A percentile compares a stretch with the other conserved stretches of the same genome.
These are phyloP conservation scores for Rhinocladiella similis DNA, from an alignment of 2,329 filamentous ascomycete genomes.

Conservation along the genomic window DNA sequence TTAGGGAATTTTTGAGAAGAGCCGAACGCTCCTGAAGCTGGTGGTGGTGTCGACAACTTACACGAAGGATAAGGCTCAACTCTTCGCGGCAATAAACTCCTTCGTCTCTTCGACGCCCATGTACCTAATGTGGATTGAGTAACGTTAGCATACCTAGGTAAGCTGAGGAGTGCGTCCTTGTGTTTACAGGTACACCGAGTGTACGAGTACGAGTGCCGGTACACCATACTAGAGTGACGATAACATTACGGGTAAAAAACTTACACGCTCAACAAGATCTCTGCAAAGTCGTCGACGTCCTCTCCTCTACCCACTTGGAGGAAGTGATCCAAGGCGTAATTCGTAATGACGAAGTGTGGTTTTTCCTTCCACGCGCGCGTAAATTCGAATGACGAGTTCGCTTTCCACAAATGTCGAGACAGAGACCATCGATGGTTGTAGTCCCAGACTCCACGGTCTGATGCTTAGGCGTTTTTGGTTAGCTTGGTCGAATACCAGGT, in stretches of 20 bases:
- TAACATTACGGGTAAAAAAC: background rate
- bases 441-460: background rate
- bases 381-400: background rate
- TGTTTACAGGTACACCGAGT: too few relatives aligned
- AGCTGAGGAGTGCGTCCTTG: too few relatives aligned
- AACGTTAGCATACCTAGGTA: too few relatives aligned
- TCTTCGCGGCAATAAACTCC: background rate
- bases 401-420: conserved; percentile 5
- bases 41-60: too few relatives aligned
- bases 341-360: conserved; percentile 1
- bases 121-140: too few relatives aligned
- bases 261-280: conserved; percentile 4
- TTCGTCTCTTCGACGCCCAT: too few relatives aligned
- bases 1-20: conserved; percentile 25
- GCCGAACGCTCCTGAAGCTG: too few relatives aligned
- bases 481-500: background rate
- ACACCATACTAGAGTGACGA: too few relatives aligned
- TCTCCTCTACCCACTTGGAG: conserved; percentile 1
- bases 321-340: conserved; percentile 1
- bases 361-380: conserved; percentile 1
- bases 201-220: too few relatives aligned
- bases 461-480: background rate
- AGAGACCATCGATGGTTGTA: conserved; percentile 1
- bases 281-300: background rate
- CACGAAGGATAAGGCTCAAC: too few relatives aligned